Conservation (phyloP, 192 early-diverging fungal species). For the Phlyctochytrium bullatum region DNA sequence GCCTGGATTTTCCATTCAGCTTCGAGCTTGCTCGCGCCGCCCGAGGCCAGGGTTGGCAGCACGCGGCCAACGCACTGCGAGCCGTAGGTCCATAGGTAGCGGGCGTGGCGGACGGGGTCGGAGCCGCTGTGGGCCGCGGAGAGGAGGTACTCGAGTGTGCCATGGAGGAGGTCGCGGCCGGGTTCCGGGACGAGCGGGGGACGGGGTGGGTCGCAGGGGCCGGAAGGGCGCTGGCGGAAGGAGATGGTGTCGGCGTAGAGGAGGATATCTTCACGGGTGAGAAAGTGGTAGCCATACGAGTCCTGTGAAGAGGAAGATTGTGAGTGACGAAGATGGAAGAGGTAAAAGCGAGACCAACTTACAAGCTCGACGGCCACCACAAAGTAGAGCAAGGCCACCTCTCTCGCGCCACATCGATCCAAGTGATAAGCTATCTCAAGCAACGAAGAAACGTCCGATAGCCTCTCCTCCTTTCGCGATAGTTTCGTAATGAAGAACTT, state of each 20-base stretch:
- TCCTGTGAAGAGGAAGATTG: not conserved
- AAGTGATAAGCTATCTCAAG: not conserved
- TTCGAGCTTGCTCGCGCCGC: not conserved
- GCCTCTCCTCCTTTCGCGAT: not conserved
- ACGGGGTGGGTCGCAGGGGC: not conserved
- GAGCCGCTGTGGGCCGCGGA: not conserved
- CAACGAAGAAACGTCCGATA: not conserved
- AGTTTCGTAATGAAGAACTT: not conserved
- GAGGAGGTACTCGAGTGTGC: not conserved
- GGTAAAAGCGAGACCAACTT: not conserved
- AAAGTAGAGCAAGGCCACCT: not conserved
- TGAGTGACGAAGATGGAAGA: not conserved
- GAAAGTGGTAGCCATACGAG: not conserved
- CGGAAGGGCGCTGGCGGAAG: not conserved
- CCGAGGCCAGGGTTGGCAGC: not conserved
- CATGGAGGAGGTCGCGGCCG: not conserved
- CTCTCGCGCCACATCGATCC: not conserved
- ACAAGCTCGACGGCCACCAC: not conserved
- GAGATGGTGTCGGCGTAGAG: not conserved
- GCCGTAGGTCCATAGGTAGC: not conserved
- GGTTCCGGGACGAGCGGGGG: not conserved
- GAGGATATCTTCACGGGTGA: not conserved
- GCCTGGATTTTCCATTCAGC: conserved; percentile 1
- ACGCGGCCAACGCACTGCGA: not conserved
- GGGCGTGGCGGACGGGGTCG: not conserved